Conservation (phyloP, 2,329 filamentous ascomycete genomes). For the Penicillium concentricum region DNA sequence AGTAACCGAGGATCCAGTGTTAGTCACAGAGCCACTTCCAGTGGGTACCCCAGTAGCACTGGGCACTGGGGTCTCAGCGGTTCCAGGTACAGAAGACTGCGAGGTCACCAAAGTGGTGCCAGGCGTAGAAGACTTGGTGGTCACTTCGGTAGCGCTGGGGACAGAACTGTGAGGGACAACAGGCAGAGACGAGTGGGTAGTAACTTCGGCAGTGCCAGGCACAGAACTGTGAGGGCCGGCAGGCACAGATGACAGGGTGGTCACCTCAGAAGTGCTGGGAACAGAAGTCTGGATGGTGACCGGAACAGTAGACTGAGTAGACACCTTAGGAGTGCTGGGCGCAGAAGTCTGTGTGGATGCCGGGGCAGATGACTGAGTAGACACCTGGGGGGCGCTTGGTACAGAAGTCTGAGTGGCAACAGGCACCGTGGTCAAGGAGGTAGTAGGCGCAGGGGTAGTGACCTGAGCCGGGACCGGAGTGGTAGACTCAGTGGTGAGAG, state of each 20-base stretch:
- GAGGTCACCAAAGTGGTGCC: not conserved
- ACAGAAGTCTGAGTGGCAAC: not conserved
- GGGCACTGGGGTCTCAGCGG: not conserved
- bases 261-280: not conserved
- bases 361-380: not conserved
- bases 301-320: not conserved
- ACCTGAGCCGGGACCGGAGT: not conserved
- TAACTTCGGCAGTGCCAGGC: not conserved
- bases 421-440: not conserved
- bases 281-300: not conserved
- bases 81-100: not conserved
- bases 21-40: not conserved
- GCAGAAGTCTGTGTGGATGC: not conserved
- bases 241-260: not conserved
- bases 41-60: not conserved
- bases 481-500: not conserved
- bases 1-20: not conserved
- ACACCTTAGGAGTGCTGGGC: not conserved
- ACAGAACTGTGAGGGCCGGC: not conserved
- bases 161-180: not conserved
- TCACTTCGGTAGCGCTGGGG: too few species aligned
- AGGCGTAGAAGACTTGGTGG: not conserved
- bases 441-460: not conserved
- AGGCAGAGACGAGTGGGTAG: not conserved
- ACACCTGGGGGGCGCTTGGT: not conserved